A percentile compares a stretch with the other conserved stretches of the same genome.
Conservation (phyloP, 1,284 basidiomycete genomes). For the Wallemia mellicola region DNA sequence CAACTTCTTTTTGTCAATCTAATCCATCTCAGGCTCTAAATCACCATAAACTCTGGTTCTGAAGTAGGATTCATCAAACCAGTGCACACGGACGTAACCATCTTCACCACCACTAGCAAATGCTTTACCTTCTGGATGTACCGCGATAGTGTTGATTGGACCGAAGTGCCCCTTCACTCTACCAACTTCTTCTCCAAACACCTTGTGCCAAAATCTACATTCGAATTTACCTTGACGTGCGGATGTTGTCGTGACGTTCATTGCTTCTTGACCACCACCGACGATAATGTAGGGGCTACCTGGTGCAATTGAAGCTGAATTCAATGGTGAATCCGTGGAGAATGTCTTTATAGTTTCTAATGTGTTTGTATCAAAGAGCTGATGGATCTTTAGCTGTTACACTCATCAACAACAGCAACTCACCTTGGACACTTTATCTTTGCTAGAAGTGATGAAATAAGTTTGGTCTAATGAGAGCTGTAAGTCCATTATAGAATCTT, state of each 20-base stretch:
- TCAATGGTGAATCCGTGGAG: slow-evolving; percentile 76
- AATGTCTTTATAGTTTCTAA: slow-evolving; percentile 78
- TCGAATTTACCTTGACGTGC: slow-evolving; percentile 88
- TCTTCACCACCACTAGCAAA: slow-evolving; percentile 94
- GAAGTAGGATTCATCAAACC: slow-evolving; percentile 9
- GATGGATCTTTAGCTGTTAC: slow-evolving; percentile 1
- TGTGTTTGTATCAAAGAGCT: slow-evolving; percentile 73
- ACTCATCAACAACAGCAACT: slow-evolving; percentile 11
- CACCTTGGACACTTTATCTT: slow-evolving; percentile 84
- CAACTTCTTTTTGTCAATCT: background rate
- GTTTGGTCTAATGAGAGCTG: slow-evolving; percentile 69
- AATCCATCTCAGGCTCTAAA: slow-evolving; percentile 30
- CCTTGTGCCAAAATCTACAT: slow-evolving; percentile 91
- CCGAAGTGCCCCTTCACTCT: slow-evolving; percentile 84
- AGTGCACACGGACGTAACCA: slow-evolving; percentile 68
- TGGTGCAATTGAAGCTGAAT: slow-evolving; percentile 68
- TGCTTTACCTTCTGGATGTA: slow-evolving; percentile 60
- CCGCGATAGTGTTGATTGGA: slow-evolving; percentile 91
- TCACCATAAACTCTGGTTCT: slow-evolving; percentile 35
- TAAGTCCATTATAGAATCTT: slow-evolving; percentile 47
- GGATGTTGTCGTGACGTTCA: slow-evolving; percentile 87
- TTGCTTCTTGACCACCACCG: slow-evolving; percentile 92
- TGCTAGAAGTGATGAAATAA: slow-evolving; percentile 85
- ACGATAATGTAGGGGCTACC: slow-evolving; percentile 31
- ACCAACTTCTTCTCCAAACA: slow-evolving; percentile 93